A percentile compares a stretch with the other conserved stretches of the same genome.
Conservation (phyloP, 192 early-diverging fungal species). For the Glomus cerebriforme region DNA sequence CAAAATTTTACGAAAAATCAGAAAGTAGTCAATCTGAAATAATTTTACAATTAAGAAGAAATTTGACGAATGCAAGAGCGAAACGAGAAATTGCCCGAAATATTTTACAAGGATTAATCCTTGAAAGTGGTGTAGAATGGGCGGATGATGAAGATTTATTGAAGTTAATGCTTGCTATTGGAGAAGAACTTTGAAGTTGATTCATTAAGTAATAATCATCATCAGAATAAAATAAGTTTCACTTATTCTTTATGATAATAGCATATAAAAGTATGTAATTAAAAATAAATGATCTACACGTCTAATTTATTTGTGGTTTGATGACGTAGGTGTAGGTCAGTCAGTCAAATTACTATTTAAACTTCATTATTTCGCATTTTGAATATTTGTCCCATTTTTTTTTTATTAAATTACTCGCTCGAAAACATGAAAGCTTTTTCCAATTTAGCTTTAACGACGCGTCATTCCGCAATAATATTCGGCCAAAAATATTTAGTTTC, state of each 20-base stretch:
- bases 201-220: too few species aligned
- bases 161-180: constrained; percentile 30
- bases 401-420: too few species aligned
- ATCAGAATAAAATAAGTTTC: neutral
- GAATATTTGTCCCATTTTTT: too few species aligned
- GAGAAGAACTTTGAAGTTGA: constrained; percentile 32
- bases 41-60: neutral
- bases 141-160: constrained; percentile 29
- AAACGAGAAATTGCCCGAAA: constrained; percentile 33
- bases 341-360: too few species aligned
- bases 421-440: neutral
- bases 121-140: constrained; percentile 42
- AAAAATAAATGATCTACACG: too few species aligned
- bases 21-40: neutral
- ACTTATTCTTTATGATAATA: too few species aligned
- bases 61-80: constrained; percentile 11
- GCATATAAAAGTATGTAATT: too few species aligned
- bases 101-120: constrained; percentile 39
- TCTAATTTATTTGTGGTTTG: too few species aligned
- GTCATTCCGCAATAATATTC: neutral
- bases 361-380: too few species aligned
- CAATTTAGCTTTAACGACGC: neutral
- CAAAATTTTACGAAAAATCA: neutral
- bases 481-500: neutral
- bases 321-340: too few species aligned